These are phyloP conservation scores for Phragmites australis DNA, from an alignment of 176 grass and related monocot genomes.

Conservation along the genomic window DNA sequence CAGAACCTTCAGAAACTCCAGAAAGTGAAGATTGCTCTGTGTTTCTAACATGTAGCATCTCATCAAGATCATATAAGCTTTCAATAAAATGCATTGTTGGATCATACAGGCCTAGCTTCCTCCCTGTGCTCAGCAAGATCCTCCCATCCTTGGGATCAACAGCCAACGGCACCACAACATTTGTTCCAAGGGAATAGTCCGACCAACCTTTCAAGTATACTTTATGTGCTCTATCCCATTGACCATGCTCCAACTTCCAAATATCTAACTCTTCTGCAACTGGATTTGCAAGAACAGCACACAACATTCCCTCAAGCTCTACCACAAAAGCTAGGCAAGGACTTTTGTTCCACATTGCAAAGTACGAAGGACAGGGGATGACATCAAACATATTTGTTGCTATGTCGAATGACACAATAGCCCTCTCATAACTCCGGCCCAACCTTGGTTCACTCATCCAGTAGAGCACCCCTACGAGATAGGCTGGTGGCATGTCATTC, in stretches of 20 bases:
- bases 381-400: neutral
- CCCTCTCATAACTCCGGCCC: neutral
- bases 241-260: neutral
- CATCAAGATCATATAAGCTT: neutral
- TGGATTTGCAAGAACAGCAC: constrained; percentile 9
- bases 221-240: neutral
- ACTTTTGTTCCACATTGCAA: neutral
- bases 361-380: constrained; percentile 11
- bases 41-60: neutral
- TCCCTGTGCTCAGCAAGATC: neutral
- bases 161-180: constrained; percentile 6
- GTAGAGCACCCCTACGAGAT: neutral
- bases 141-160: neutral
- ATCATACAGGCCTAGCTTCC: constrained; percentile 7
- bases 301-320: constrained; percentile 1
- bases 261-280: neutral
- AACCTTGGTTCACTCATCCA: constrained; percentile 36
- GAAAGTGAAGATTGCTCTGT: neutral
- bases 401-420: constrained; percentile 1
- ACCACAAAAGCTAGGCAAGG: neutral
- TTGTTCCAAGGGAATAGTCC: neutral
- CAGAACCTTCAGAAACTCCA: too few species aligned
- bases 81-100: neutral
- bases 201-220: neutral
- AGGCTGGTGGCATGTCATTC: neutral